Evolutionary conservation across 176 grass and related monocot genomes (phyloP).

Genomic region (Pharus latifolius): DNA sequence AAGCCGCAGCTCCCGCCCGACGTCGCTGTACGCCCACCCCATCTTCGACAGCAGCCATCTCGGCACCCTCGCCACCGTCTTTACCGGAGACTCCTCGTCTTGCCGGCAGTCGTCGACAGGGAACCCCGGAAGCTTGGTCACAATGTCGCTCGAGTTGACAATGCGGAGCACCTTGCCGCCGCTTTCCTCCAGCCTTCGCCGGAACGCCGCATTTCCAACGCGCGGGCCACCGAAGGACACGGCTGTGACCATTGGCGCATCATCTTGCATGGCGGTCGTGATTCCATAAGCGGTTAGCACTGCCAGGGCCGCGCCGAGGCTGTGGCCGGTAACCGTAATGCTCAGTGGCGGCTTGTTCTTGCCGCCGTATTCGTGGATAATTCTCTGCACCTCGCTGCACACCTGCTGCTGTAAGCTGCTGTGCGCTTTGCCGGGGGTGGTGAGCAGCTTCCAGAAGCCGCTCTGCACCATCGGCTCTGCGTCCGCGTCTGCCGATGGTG

Average conservation of each 20-base stretch:
- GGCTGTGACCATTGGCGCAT: slow-evolving; percentile 14
- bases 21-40: slow-evolving; percentile 47
- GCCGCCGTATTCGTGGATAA: slow-evolving; percentile 21
- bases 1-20: slow-evolving; percentile 42
- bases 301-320: slow-evolving; percentile 45
- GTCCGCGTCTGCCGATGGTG: not conserved
- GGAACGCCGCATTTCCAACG: slow-evolving; percentile 40
- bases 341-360: slow-evolving; percentile 16
- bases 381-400: slow-evolving; percentile 18
- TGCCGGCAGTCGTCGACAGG: not conserved
- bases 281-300: slow-evolving; percentile 52
- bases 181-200: slow-evolving; percentile 15
- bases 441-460: slow-evolving; percentile 52
- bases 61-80: not conserved
- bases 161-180: slow-evolving; percentile 50
- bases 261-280: not conserved
- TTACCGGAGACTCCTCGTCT: not conserved
- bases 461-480: slow-evolving; percentile 27
- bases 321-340: slow-evolving; percentile 46
- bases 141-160: slow-evolving; percentile 35
- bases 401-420: slow-evolving; percentile 33
- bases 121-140: slow-evolving; percentile 50
- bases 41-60: slow-evolving; percentile 33
- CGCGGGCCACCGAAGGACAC: slow-evolving; percentile 48
- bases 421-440: not conserved